These are phyloP conservation scores for Diaporthe longicolla DNA, from an alignment of 2,329 filamentous ascomycete species.

Conservation along the genomic window DNA sequence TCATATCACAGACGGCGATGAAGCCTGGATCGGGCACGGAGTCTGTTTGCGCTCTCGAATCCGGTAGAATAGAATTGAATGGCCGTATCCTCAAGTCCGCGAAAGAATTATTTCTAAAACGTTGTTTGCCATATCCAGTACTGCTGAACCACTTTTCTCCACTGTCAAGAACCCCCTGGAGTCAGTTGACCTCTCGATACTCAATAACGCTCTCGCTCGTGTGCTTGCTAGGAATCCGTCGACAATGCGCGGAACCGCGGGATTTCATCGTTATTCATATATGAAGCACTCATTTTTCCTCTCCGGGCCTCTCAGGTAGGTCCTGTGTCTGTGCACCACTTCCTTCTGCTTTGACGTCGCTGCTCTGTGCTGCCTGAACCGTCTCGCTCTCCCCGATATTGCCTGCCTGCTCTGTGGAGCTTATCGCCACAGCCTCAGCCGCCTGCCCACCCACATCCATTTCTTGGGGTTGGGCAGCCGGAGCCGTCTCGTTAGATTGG, in stretches of 20 bases:
- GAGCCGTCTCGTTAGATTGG: neutral
- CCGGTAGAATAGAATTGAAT: constrained; percentile 1
- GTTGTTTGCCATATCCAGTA: constrained; percentile 12
- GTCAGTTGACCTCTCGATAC: neutral
- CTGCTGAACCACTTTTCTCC: constrained; percentile 12
- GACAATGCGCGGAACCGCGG: neutral
- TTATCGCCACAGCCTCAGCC: neutral
- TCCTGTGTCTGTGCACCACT: neutral
- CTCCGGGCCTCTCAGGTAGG: constrained; percentile 7
- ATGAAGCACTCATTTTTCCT: neutral
- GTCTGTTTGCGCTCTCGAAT: constrained; percentile 8
- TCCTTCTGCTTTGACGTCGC: neutral
- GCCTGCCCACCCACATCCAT: neutral
- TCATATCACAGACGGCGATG: neutral
- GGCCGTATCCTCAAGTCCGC: neutral
- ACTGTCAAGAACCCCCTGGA: too few species aligned
- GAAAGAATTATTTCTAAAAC: neutral
- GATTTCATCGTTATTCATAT: neutral
- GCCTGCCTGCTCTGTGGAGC: neutral
- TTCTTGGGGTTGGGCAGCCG: neutral
- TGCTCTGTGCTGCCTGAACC: neutral
- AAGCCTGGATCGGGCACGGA: neutral
- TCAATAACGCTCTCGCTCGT: neutral
- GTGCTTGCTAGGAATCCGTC: neutral
- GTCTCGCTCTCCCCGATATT: neutral